phyloP scores from a whole-genome alignment of 140 eudicot genomes.

The Cichorium intybus region DNA sequence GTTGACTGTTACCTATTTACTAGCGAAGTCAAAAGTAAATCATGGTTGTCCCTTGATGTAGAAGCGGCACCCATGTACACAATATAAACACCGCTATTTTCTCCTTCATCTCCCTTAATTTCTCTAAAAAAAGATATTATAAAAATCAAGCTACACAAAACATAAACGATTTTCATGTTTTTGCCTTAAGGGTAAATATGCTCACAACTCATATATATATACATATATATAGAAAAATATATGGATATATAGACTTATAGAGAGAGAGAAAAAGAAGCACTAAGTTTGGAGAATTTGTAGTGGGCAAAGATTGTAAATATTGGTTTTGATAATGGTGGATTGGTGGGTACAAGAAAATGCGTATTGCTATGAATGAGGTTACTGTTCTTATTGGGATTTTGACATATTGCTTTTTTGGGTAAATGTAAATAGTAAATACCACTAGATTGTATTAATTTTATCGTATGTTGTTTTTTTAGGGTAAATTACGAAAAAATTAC shows the following conservation, averaged over 20 bases:
- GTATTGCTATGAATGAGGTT: conserved; percentile 19
- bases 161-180: conserved; percentile 25
- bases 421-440: background rate
- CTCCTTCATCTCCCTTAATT: conserved; percentile 23
- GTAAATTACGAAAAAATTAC: background rate
- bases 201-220: background rate
- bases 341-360: conserved; percentile 25
- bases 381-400: conserved; percentile 6
- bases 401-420: background rate
- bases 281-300: conserved; percentile 26
- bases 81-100: conserved; percentile 47
- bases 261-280: conserved; percentile 31
- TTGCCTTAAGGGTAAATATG: background rate
- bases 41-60: conserved; percentile 38
- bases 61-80: conserved; percentile 78
- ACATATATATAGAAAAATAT: conserved; percentile 19
- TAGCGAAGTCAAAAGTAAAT: conserved; percentile 50
- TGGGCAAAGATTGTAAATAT: conserved; percentile 4
- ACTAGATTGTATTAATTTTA: background rate
- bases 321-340: conserved; percentile 8
- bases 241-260: conserved; percentile 21
- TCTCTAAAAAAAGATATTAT: conserved; percentile 15
- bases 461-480: background rate
- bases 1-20: conserved; percentile 36
- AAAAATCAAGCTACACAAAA: conserved; percentile 27